Evolutionary conservation across 768 basidiomycete species (phyloP), one percentile per base, ranked within the genome.

Genomic region (Daedalea quercina): DNA sequence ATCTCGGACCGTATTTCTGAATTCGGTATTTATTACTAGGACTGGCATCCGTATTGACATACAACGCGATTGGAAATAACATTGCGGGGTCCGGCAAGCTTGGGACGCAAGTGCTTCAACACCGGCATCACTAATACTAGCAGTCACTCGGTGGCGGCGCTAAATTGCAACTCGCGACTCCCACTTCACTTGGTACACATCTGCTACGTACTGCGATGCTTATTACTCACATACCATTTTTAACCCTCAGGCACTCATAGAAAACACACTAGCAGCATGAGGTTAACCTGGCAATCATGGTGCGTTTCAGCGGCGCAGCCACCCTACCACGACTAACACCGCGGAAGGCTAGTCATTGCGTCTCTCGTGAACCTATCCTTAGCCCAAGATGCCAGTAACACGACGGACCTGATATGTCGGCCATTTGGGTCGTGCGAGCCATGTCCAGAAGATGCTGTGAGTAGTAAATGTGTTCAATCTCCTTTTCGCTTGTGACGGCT

Each of bases 401-500:
- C 23, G 9, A 54, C 57, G 1, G 28, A 45, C 33, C 53, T 55
- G 24, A 47, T 56, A 31, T 85, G 83, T 52, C 67, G 59, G 33
- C 82, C 84, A 1, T 80, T 78, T 54, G 82, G 81, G 19, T 65
- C 64, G 50, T 85, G 84, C 57, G 76, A 80, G 54, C 77, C 75
- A 61, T 89, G 86, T 68, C 85, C 86, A 22, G 65, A 73, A 9
- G 79, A 81, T 54, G 71, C 76, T 17, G 85, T 87, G 60, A 49
- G 80, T 73, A 31, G 11, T 6, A 31, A 11, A 4, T 31, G 28
- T 11, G n/a, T 40, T 35, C 51, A 3, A n/a, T 22, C 8, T 22
- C 9, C n/a, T 22, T 11, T 31, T 26, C 15, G 19, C 12, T 3
- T 9, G 17, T 20, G 9, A 19, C 19, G 15, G 9, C 37, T 19